A percentile compares a stretch with the other conserved stretches of the same genome.
Evolutionary conservation across 495 filamentous ascomycete genomes (phyloP).

Genomic region (Aspergillus wentii): DNA sequence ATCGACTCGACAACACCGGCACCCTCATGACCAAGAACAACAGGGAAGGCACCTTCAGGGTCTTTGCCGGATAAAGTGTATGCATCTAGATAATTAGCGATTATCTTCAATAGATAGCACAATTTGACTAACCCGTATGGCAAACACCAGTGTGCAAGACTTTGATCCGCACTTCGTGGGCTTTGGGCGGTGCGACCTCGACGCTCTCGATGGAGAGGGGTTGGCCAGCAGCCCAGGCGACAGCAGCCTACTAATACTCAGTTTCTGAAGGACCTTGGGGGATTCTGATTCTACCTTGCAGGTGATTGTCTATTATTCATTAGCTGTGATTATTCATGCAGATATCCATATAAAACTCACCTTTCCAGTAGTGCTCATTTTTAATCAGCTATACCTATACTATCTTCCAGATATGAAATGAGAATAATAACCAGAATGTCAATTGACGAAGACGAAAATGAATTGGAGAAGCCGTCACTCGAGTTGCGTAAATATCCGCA

Average conservation of each 20-base stretch:
- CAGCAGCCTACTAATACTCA: conserved; percentile 61
- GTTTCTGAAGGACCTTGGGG: conserved; percentile 4
- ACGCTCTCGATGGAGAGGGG: conserved; percentile 85
- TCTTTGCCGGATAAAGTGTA: conserved; percentile 98
- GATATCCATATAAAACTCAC: too few relatives aligned
- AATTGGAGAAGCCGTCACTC: too few relatives aligned
- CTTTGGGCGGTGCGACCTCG: conserved; percentile 86
- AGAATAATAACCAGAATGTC: too few relatives aligned
- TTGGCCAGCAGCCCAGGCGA: conserved; percentile 94
- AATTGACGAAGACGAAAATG: too few relatives aligned
- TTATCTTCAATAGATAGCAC: neutral
- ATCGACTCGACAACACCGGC: conserved; percentile 96
- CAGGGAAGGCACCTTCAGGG: conserved; percentile 95
- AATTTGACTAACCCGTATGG: conserved; percentile 71
- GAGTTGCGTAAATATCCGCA: too few relatives aligned
- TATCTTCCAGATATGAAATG: too few relatives aligned
- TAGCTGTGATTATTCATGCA: conserved; percentile 6
- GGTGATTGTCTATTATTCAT: conserved; percentile 59
- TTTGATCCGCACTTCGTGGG: conserved; percentile 93
- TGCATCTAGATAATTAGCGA: conserved; percentile 59
- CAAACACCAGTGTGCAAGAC: conserved; percentile 97
- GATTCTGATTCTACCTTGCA: conserved; percentile 55
- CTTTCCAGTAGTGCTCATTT: too few relatives aligned
- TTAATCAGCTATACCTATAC: too few relatives aligned
- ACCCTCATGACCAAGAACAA: conserved; percentile 94